A percentile compares a stretch with the other conserved stretches of the same genome.
These are phyloP conservation scores for Glomus cerebriforme DNA, from an alignment of 192 early-diverging fungal genomes.

Conservation along the genomic window DNA sequence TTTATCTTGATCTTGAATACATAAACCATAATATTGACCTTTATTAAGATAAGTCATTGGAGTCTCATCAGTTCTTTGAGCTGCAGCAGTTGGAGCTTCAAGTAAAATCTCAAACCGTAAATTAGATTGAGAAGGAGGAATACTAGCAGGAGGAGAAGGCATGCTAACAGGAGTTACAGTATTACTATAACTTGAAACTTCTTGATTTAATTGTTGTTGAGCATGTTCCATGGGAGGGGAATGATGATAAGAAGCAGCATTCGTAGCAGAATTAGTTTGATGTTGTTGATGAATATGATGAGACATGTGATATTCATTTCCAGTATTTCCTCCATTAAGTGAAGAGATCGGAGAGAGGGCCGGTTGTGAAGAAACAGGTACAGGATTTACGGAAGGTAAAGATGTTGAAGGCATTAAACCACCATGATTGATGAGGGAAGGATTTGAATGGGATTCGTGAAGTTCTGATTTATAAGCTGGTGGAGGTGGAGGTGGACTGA, in stretches of 20 bases:
- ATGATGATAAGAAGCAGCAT: slow-evolving; percentile 10
- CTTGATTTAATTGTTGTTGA: slow-evolving; percentile 26
- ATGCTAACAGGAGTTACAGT: slow-evolving; percentile 11
- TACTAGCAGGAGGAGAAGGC: slow-evolving; percentile 28
- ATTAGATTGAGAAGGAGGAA: slow-evolving; percentile 30
- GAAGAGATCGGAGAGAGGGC: slow-evolving; percentile 27
- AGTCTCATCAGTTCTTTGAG: slow-evolving; percentile 56
- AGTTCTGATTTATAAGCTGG: slow-evolving; percentile 16
- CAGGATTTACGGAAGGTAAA: slow-evolving; percentile 21
- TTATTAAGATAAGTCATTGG: slow-evolving; percentile 74
- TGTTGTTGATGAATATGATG: slow-evolving; percentile 30
- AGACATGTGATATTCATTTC: slow-evolving; percentile 31
- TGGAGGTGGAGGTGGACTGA: slow-evolving; percentile 9
- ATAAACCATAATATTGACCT: slow-evolving; percentile 65
- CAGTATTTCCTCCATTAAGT: slow-evolving; percentile 19
- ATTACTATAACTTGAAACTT: slow-evolving; percentile 26
- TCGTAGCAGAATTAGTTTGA: neutral
- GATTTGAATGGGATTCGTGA: slow-evolving; percentile 8
- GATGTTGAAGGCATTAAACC: slow-evolving; percentile 21
- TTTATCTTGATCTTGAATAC: slow-evolving; percentile 50
- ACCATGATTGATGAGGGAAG: slow-evolving; percentile 25
- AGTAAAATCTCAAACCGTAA: slow-evolving; percentile 38
- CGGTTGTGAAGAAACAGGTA: slow-evolving; percentile 1
- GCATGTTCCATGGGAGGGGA: slow-evolving; percentile 28
- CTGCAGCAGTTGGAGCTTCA: slow-evolving; percentile 57